phyloP scores from a whole-genome alignment of 805 yeast genomes.

The Wickerhamiella allomyrinae region DNA sequence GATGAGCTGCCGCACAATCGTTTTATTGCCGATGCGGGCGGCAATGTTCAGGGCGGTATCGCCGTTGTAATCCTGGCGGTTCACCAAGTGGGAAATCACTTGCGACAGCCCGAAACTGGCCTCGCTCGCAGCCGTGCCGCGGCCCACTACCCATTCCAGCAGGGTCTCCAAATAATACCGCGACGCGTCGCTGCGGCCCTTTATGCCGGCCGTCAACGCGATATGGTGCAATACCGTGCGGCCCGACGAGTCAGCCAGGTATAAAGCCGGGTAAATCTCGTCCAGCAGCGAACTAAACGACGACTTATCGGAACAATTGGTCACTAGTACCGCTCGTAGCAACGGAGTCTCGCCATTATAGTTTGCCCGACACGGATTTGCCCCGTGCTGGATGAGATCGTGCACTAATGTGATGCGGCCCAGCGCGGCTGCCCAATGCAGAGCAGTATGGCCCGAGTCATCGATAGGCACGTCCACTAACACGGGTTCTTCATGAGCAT shows the following conservation, averaged over 20 bases:
- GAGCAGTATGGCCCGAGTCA: constrained; percentile 80
- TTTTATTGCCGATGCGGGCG: constrained; percentile 71
- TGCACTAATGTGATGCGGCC: constrained; percentile 61
- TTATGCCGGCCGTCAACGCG: constrained; percentile 62
- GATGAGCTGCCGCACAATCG: constrained; percentile 64
- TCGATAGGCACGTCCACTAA: constrained; percentile 74
- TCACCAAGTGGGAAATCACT: constrained; percentile 58
- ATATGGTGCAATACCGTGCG: constrained; percentile 82
- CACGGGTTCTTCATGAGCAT: constrained; percentile 21
- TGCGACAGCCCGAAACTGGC: constrained; percentile 37
- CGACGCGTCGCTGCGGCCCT: constrained; percentile 57
- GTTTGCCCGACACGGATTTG: constrained; percentile 59
- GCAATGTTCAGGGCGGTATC: constrained; percentile 91
- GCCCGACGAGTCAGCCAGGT: constrained; percentile 50
- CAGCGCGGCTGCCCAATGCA: constrained; percentile 92
- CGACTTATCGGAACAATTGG: constrained; percentile 66
- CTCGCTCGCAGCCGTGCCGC: constrained; percentile 33
- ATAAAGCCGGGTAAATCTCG: constrained; percentile 59
- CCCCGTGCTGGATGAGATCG: constrained; percentile 51
- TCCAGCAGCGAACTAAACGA: constrained; percentile 60
- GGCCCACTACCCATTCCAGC: constrained; percentile 61
- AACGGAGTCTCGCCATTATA: constrained; percentile 78
- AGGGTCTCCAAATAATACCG: constrained; percentile 59
- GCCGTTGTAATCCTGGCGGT: constrained; percentile 84
- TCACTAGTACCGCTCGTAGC: constrained; percentile 69